Evolutionary conservation across 345 rosid species (phyloP).

Genomic region (Pseudoturritis turrita): DNA sequence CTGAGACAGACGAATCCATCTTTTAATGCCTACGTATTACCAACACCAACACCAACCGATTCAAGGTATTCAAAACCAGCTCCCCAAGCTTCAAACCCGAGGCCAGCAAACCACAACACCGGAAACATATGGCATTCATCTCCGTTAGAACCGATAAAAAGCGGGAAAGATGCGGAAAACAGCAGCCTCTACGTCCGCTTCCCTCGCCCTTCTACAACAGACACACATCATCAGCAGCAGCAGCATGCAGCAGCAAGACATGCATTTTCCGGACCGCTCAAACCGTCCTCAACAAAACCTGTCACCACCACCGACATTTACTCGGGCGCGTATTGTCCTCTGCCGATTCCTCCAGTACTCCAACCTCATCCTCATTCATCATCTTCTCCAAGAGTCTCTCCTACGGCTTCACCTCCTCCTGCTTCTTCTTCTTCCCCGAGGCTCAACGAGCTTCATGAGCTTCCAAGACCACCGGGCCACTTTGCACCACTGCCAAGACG

Average conservation of each 20-base stretch:
- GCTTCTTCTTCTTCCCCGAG: constrained; percentile 63
- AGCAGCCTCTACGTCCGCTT: constrained; percentile 39
- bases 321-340: constrained; percentile 43
- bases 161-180: constrained; percentile 28
- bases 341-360: constrained; percentile 29
- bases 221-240: constrained; percentile 36
- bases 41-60: constrained; percentile 81
- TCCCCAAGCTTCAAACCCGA: constrained; percentile 36
- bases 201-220: constrained; percentile 57
- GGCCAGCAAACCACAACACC: constrained; percentile 33
- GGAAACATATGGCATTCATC: constrained; percentile 81
- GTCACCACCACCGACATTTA: constrained; percentile 39
- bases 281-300: constrained; percentile 47
- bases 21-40: constrained; percentile 66
- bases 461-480: constrained; percentile 82
- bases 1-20: constrained; percentile 49
- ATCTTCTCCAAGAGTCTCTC: constrained; percentile 70
- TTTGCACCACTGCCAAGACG: constrained; percentile 41
- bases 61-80: constrained; percentile 40
- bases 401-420: constrained; percentile 87
- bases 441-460: constrained; percentile 82
- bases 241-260: constrained; percentile 52
- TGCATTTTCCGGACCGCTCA: constrained; percentile 80
- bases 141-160: constrained; percentile 75
- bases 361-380: constrained; percentile 38